phyloP scores from a whole-genome alignment of 2,329 filamentous ascomycete genomes.

The Hymenoscyphus albidus region DNA sequence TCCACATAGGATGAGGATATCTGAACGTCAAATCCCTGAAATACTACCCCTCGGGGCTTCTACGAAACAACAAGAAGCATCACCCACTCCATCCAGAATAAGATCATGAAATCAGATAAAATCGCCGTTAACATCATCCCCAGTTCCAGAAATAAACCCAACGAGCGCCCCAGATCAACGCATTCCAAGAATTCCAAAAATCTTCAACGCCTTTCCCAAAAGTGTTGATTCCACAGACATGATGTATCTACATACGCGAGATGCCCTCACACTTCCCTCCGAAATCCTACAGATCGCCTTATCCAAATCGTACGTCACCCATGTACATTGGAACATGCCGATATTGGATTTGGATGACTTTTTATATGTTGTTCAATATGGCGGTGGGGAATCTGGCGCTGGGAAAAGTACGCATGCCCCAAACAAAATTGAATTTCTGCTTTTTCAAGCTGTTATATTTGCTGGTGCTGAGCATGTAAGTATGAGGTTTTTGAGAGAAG shows the following conservation, averaged over 20 bases:
- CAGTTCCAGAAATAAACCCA: background rate
- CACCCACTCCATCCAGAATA: conserved; percentile 8
- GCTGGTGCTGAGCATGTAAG: conserved; percentile 20
- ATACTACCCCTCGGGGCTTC: conserved; percentile 3
- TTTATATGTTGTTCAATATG: conserved; percentile 16
- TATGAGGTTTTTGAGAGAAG: conserved; percentile 14
- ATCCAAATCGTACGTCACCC: conserved; percentile 22
- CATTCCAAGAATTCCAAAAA: conserved; percentile 8
- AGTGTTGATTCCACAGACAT: conserved; percentile 15
- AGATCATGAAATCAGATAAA: conserved; percentile 17
- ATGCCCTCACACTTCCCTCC: conserved; percentile 22
- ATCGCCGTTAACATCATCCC: conserved; percentile 15
- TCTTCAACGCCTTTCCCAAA: conserved; percentile 16
- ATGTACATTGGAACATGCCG: conserved; percentile 23
- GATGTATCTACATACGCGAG: conserved; percentile 16
- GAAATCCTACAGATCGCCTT: conserved; percentile 20
- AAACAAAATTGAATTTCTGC: conserved; percentile 18
- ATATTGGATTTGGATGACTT: conserved; percentile 24
- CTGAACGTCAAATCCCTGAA: conserved; percentile 13
- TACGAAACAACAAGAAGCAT: background rate
- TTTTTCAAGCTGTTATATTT: conserved; percentile 29
- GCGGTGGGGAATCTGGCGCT: background rate
- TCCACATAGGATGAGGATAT: conserved; percentile 16
- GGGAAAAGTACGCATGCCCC: background rate
- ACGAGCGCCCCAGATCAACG: background rate